Evolutionary conservation across 176 grass and related monocot genomes (phyloP), one percentile per base, ranked within the genome.

Genomic region (Puya raimondii): DNA sequence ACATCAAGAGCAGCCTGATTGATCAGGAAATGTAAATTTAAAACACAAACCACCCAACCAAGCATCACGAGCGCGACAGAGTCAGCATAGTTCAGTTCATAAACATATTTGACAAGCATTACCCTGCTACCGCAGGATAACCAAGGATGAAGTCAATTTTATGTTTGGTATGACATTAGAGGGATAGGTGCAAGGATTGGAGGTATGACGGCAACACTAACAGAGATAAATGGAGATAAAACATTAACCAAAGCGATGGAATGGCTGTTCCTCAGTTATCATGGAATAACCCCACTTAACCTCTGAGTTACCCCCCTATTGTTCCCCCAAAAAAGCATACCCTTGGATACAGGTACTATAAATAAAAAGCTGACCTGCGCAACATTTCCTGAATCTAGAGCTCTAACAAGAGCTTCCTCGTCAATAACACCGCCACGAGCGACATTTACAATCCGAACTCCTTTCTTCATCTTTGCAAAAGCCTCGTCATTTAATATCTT

Each of bases 371-470:
- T 42, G 33, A 96, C 91, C 91, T 96, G 91, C 51, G 91, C 91
- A 22, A 96, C 91, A 11, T 85, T 87, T 64, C 91, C 87, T 20
- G 86, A 68, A 85, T 96, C 91, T 72, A 96, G 87, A 17, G 91
- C 91, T 17, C 87, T 83, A 64, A 96, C 84, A 26, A 96, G 75
- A 69, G 91, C 91, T 11, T 87, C 91, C 84, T 96, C 91, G 59
- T 96, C 87, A 67, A 96, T 96, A 0, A 96, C 91, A 64, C 91
- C 91, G 78, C 91, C 91, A 56, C 91, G 86, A 13, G 91, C 91
- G 67, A 96, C 91, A 69, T 96, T 96, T 53, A 96, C 81, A 70
- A 96, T 87, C 42, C 91, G 73, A 66, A 90, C 84, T 51, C 91
- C 91, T 77, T 95, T 90, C 84, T 95, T 95, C 87, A 87, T 90